Percentiles rank a stretch among this genome's conserved stretches.
phyloP scores from a whole-genome alignment of 2,329 filamentous ascomycete genomes.

The Trichoderma simmonsii region DNA sequence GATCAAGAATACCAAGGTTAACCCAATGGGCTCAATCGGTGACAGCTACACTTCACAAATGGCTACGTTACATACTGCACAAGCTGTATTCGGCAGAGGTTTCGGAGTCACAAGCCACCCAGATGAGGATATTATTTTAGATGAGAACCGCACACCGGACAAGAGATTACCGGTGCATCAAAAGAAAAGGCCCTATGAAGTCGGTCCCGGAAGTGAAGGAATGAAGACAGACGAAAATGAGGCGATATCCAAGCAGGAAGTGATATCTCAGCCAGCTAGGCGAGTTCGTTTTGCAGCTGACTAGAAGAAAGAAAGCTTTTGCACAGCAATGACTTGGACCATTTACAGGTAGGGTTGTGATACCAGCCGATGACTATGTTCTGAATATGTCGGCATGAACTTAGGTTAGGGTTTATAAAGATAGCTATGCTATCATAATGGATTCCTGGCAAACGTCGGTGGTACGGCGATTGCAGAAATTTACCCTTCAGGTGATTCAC shows the following conservation, averaged over 20 bases:
- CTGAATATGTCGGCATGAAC: not conserved
- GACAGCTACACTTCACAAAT: constrained; percentile 46
- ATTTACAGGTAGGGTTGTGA: not conserved
- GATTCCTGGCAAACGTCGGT: not conserved
- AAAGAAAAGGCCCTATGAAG: constrained; percentile 27
- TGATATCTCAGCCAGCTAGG: constrained; percentile 29
- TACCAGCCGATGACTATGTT: not conserved
- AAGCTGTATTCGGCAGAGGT: constrained; percentile 50
- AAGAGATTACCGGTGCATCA: not conserved
- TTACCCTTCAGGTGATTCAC: not conserved
- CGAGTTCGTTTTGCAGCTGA: constrained; percentile 32
- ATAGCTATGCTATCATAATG: not conserved
- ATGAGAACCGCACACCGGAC: constrained; percentile 20
- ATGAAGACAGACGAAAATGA: not conserved
- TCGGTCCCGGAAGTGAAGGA: constrained; percentile 19
- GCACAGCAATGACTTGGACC: not conserved
- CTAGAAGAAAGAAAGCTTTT: constrained; percentile 22
- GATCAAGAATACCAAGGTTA: constrained; percentile 53
- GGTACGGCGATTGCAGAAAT: not conserved
- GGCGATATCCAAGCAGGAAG: constrained; percentile 12
- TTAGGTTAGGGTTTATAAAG: not conserved
- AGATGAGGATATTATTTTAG: constrained; percentile 44
- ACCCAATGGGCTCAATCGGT: constrained; percentile 30
- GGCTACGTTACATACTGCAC: constrained; percentile 42
- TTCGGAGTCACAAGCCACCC: constrained; percentile 43